phyloP scores from a whole-genome alignment of 2,329 filamentous ascomycete genomes.

The Keithomyces neogunnii region DNA sequence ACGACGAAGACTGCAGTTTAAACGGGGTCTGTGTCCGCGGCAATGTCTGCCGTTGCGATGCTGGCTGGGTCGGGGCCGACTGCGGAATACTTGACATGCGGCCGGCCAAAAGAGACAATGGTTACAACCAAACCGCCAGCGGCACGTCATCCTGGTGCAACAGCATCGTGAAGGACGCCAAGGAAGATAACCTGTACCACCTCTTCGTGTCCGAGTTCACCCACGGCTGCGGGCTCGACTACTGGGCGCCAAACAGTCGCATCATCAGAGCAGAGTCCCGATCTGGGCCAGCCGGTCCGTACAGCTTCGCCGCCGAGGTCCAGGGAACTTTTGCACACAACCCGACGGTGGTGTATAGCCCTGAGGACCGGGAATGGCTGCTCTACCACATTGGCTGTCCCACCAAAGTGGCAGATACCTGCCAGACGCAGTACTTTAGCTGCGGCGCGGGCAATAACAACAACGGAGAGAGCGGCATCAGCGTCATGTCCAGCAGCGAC shows the following conservation, averaged over 20 bases:
- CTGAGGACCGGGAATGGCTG: constrained; percentile 32
- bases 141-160: constrained; percentile 40
- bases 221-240: constrained; percentile 34
- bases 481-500: constrained; percentile 14
- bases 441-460: constrained; percentile 13
- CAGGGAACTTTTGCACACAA: constrained; percentile 37
- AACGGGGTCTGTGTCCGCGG: constrained; percentile 16
- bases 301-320: constrained; percentile 30
- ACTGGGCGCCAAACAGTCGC: constrained; percentile 24
- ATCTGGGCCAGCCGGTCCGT: constrained; percentile 25
- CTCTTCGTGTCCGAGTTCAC: constrained; percentile 35
- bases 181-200: constrained; percentile 26
- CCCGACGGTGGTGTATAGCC: constrained; percentile 34
- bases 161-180: constrained; percentile 33
- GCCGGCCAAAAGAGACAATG: constrained; percentile 28
- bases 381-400: constrained; percentile 33
- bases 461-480: constrained; percentile 18
- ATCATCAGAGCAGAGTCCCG: constrained; percentile 30
- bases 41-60: constrained; percentile 22
- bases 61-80: constrained; percentile 34
- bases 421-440: constrained; percentile 8
- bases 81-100: constrained; percentile 36
- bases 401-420: constrained; percentile 4
- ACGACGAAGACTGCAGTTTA: constrained; percentile 19
- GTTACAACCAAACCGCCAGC: constrained; percentile 35